Evolutionary conservation across 495 filamentous ascomycete species (phyloP).

Genomic region (Patellaria atrata): DNA sequence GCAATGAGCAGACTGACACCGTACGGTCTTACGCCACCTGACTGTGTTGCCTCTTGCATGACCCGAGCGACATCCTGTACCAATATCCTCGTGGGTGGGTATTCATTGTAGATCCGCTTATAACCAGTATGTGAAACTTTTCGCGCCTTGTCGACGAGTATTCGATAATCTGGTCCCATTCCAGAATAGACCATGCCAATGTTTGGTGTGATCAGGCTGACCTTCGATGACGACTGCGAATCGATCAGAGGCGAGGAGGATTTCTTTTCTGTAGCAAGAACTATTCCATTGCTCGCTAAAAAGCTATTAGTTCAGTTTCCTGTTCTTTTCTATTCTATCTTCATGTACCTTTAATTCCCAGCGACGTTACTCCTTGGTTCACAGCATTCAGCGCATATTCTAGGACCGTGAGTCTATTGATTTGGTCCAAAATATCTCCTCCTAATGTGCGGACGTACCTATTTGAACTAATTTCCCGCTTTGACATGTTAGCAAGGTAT

Average conservation of each 20-base stretch:
- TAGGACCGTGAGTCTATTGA: constrained; percentile 26
- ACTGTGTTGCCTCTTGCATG: constrained; percentile 98
- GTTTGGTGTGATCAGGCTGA: constrained; percentile 94
- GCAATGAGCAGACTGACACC: constrained; percentile 90
- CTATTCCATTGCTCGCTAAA: constrained; percentile 91
- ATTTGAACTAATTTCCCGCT: constrained; percentile 91
- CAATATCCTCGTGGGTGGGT: constrained; percentile 94
- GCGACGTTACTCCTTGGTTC: constrained; percentile 95
- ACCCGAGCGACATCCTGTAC: constrained; percentile 96
- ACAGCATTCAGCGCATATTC: constrained; percentile 99
- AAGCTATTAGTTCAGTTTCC: background rate
- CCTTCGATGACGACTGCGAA: constrained; percentile 86
- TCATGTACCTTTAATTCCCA: constrained; percentile 83
- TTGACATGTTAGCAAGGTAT: constrained; percentile 33
- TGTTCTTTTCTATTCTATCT: constrained; percentile 1
- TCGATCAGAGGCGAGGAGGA: constrained; percentile 93
- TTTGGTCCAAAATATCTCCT: too few relatives aligned
- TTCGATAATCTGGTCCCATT: constrained; percentile 97
- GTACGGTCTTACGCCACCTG: constrained; percentile 94
- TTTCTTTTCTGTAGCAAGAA: constrained; percentile 98
- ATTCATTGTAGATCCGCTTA: constrained; percentile 99
- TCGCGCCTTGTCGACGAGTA: constrained; percentile 91
- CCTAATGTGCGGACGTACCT: constrained; percentile 37
- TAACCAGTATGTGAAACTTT: constrained; percentile 98
- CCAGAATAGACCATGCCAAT: constrained; percentile 99